Base-by-base conservation (phyloP, 1,284 basidiomycete species). In the Rhodotorula sp. region DNA sequence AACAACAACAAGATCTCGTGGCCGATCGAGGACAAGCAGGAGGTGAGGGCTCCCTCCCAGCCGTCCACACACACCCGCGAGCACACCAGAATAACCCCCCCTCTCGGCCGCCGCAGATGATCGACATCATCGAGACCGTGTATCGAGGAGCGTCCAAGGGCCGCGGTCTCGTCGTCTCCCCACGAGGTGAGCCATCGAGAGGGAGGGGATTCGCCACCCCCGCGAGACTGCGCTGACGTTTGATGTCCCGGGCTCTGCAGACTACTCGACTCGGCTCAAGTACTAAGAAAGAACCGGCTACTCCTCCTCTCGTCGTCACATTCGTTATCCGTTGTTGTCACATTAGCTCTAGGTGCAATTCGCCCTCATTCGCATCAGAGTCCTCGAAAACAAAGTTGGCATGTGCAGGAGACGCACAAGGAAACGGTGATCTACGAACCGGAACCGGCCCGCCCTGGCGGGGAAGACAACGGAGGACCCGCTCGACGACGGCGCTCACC, bases 1-100 rank as follows among this genome's bases (percentile, higher is more conserved):
- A 98, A 99, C 84, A 99, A 99, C 83, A 99, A 99, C 84, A 99
- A 99, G 72, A 95, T 93, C 81, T 97, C 95, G 81, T 97, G 94
- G 94, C 88, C 93, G 34, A 95, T 97, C 87, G 91, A 93, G 80
- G 93, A 94, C 81, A 95, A 97, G 80, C 93, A 97, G 84, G 90
- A 98, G 86, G 90, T 92, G 72, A 62, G 87, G 28, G 28, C 28
- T 78, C 4, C 72, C 10, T 43, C 38, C 38, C 38, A 10, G 38
- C 28, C 38, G 43, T 19, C 16, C 64, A 23, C 56, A 18, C 28
- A 28, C 28, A 28, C 28, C 28, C 28, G 28, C 28, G 28, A 28
- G 28, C 28, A 28, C 28, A 28, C 28, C 3, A 28, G 28, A 28
- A 2, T 28, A 28, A 28, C 28, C 28, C 28, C 28, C 28, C 28